These are phyloP conservation scores for Vitis amurensis DNA, from an alignment of 164 flowering plant genomes.

Conservation along the genomic window DNA sequence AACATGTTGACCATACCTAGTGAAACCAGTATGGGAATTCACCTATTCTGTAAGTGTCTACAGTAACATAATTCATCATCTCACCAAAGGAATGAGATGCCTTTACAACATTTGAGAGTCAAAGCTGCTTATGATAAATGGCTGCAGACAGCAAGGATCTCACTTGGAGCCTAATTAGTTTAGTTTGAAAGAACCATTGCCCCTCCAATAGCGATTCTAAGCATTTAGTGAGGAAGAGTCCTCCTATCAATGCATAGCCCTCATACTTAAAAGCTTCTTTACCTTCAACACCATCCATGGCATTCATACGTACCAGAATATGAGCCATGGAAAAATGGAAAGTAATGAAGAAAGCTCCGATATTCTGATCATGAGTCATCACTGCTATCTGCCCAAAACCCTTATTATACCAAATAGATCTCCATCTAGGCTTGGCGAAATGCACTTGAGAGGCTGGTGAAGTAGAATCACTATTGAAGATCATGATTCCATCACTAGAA, in stretches of 20 bases:
- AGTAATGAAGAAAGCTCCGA: no score
- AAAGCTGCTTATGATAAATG: conserved; percentile 61
- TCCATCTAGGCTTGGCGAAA: no score
- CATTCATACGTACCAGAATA: no score
- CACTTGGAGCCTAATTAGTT: conserved; percentile 57
- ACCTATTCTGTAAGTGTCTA: conserved; percentile 61
- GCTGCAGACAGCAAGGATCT: conserved; percentile 63
- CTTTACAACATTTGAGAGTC: conserved; percentile 54
- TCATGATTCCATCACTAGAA: no score
- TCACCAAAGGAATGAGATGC: conserved; percentile 54
- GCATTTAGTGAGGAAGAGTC: conserved; percentile 46
- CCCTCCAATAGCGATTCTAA: conserved; percentile 63
- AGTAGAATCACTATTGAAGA: no score
- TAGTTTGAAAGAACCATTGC: conserved; percentile 57
- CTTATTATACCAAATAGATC: no score
- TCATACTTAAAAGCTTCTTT: conserved; percentile 41
- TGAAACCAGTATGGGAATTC: conserved; percentile 52
- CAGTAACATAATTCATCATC: conserved; percentile 63
- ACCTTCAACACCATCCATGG: conserved; percentile 46
- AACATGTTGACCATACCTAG: conserved; percentile 38
- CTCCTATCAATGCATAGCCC: conserved; percentile 42
- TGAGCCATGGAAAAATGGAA: no score
- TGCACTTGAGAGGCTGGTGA: no score
- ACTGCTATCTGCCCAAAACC: no score
- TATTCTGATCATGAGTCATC: no score